Evolutionary conservation across 495 filamentous ascomycete genomes (phyloP).

Genomic region (Aspergillus mulundensis): DNA sequence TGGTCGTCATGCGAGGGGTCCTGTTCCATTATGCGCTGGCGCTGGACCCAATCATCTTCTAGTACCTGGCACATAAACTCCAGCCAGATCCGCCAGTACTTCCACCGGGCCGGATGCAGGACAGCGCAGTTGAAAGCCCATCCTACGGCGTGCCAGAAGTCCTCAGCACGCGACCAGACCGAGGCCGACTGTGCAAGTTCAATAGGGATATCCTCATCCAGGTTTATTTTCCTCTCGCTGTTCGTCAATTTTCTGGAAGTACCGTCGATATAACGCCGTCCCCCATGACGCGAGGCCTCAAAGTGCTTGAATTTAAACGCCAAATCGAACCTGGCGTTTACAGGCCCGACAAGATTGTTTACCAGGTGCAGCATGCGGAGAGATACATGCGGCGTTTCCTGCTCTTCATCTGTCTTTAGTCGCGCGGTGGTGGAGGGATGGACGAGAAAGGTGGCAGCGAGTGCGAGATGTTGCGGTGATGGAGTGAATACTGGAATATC

Average conservation of each 20-base stretch:
- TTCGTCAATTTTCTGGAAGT: constrained; percentile 5
- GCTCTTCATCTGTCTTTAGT: constrained; percentile 47
- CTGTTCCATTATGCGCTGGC: constrained; percentile 30
- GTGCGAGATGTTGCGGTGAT: constrained; percentile 56
- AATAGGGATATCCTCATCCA: constrained; percentile 20
- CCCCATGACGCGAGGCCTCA: constrained; percentile 31
- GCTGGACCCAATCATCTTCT: constrained; percentile 67
- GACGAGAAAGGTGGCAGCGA: constrained; percentile 63
- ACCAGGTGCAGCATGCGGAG: constrained; percentile 57
- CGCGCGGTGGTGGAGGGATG: constrained; percentile 68
- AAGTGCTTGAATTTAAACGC: constrained; percentile 54
- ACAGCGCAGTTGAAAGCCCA: constrained; percentile 94
- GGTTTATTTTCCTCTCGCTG: constrained; percentile 35
- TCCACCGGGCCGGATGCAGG: constrained; percentile 66
- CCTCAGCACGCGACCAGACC: constrained; percentile 67
- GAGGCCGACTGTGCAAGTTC: constrained; percentile 59
- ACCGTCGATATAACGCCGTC: constrained; percentile 24
- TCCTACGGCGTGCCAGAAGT: constrained; percentile 86
- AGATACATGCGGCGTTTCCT: constrained; percentile 50
- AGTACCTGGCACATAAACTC: constrained; percentile 74
- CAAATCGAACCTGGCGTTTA: constrained; percentile 40
- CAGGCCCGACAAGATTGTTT: constrained; percentile 47
- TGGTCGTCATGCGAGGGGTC: constrained; percentile 12
- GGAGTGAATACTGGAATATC: constrained; percentile 45
- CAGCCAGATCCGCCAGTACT: constrained; percentile 77